These are phyloP conservation scores for Bryoglossum gracile DNA, from an alignment of 495 filamentous ascomycete species.

Conservation along the genomic window DNA sequence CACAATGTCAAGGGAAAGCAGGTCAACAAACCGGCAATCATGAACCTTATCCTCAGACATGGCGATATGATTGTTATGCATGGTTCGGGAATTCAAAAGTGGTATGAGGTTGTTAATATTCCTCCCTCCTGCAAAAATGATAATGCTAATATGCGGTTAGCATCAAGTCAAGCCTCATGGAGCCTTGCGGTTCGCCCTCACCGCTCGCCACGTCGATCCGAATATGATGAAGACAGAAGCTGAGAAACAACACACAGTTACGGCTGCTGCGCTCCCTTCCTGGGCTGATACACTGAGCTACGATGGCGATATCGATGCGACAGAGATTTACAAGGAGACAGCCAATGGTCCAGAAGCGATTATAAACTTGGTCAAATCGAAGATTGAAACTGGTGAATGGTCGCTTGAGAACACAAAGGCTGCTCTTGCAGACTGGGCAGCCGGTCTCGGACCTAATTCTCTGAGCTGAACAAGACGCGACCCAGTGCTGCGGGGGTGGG, in stretches of 20 bases:
- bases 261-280: slow-evolving; percentile 32
- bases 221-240: slow-evolving; percentile 30
- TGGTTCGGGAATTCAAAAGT: slow-evolving; percentile 60
- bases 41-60: slow-evolving; percentile 49
- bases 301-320: slow-evolving; percentile 11
- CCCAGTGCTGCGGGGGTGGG: too few species aligned
- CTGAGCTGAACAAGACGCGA: too few species aligned
- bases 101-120: slow-evolving; percentile 53
- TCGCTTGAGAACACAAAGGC: too few species aligned
- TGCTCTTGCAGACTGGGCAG: too few species aligned
- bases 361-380: too few species aligned
- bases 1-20: slow-evolving; percentile 15
- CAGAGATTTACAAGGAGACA: too few species aligned
- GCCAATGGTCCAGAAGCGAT: too few species aligned
- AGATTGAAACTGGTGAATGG: too few species aligned
- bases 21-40: slow-evolving; percentile 25
- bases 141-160: slow-evolving; percentile 36
- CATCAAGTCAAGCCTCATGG: slow-evolving; percentile 53
- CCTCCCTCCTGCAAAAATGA: background rate
- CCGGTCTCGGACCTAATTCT: too few species aligned
- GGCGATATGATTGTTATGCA: slow-evolving; percentile 84
- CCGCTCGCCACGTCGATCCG: slow-evolving; percentile 44
- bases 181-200: slow-evolving; percentile 60
- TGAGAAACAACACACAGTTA: slow-evolving; percentile 23
- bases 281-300: slow-evolving; percentile 21